A percentile compares a stretch with the other conserved stretches of the same genome.
These are phyloP conservation scores for Aspergillus fumigatus DNA, from an alignment of 2,329 filamentous ascomycete species.

Conservation along the genomic window DNA sequence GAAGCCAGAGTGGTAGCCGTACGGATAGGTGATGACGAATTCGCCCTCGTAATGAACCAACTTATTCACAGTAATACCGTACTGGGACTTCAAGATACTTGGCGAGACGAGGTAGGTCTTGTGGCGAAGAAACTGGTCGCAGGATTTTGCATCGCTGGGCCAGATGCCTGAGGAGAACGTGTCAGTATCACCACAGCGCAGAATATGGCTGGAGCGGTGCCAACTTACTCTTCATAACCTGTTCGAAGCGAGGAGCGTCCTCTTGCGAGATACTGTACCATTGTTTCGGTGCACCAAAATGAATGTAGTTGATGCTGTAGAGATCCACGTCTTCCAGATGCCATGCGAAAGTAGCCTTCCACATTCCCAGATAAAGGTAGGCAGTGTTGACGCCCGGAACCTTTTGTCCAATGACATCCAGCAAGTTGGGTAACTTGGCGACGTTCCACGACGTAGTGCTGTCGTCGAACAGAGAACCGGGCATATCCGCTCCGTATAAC, in stretches of 20 bases:
- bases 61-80: conserved; percentile 93
- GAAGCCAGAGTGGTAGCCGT: conserved; percentile 96
- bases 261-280: conserved; percentile 99
- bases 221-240: conserved; percentile 73
- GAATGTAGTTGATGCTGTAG: conserved; percentile 99
- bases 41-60: conserved; percentile 93
- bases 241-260: conserved; percentile 87
- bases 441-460: conserved; percentile 81
- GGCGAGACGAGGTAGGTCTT: conserved; percentile 97
- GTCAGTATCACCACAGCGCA: conserved; percentile 7
- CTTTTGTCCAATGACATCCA: conserved; percentile 91
- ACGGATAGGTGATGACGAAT: conserved; percentile 97
- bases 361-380: conserved; percentile 97
- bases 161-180: conserved; percentile 55
- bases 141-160: conserved; percentile 92
- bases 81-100: conserved; percentile 77
- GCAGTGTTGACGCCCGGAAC: conserved; percentile 97
- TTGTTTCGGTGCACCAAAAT: conserved; percentile 97
- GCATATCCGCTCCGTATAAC: conserved; percentile 94
- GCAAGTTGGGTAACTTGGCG: conserved; percentile 85
- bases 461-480: conserved; percentile 90
- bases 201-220: not conserved
- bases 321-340: conserved; percentile 97
- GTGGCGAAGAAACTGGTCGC: conserved; percentile 91
- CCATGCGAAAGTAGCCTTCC: conserved; percentile 99